These are phyloP conservation scores for Borovskyia barvae DNA, from an alignment of 208 protist genomes.

Conservation along the genomic window DNA sequence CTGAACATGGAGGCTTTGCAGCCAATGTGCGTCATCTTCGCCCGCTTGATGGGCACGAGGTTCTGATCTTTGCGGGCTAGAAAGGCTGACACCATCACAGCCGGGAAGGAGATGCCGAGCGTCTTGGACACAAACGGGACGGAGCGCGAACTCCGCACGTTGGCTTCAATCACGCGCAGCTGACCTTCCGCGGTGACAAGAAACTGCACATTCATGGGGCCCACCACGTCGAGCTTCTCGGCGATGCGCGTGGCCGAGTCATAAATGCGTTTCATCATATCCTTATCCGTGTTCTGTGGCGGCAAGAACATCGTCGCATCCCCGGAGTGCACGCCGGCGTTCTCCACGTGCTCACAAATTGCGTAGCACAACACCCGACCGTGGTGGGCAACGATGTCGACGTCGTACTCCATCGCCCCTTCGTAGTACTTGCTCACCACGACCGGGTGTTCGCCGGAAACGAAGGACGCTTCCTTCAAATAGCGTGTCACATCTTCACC, in stretches of 20 bases:
- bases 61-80: conserved; percentile 65
- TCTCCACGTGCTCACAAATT: conserved; percentile 98
- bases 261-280: conserved; percentile 82
- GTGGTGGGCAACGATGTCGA: conserved; percentile 97
- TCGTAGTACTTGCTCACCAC: conserved; percentile 98
- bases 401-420: conserved; percentile 97
- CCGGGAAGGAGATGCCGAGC: conserved; percentile 94
- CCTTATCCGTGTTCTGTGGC: conserved; percentile 84
- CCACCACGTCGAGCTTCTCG: conserved; percentile 90
- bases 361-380: conserved; percentile 95
- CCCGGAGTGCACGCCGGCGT: conserved; percentile 97
- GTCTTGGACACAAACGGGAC: conserved; percentile 98
- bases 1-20: conserved; percentile 98
- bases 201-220: conserved; percentile 99
- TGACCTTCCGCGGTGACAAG: conserved; percentile 95
- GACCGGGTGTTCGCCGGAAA: conserved; percentile 92
- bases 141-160: conserved; percentile 96
- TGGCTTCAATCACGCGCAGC: conserved; percentile 97
- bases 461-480: conserved; percentile 89
- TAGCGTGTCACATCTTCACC: conserved; percentile 92
- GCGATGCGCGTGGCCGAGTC: conserved; percentile 88
- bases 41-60: conserved; percentile 81
- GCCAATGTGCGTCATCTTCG: conserved; percentile 90
- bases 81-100: conserved; percentile 84
- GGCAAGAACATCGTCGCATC: conserved; percentile 97